Base-by-base conservation (phyloP, 2,329 filamentous ascomycete species). In the Blastomyces percursus region DNA sequence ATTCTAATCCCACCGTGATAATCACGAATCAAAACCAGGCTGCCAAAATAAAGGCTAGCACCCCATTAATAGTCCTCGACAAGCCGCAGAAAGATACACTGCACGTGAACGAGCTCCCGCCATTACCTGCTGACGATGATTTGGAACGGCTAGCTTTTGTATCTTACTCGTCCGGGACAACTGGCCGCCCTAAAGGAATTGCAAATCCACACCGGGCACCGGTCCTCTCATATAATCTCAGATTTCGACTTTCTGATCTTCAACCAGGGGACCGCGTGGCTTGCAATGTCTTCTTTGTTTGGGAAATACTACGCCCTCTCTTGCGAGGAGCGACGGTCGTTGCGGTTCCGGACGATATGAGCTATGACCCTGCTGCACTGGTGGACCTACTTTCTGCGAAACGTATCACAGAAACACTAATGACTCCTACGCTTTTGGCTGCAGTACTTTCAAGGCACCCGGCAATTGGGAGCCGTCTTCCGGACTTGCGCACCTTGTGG, bases 271-370 rank as follows among this genome's bases (percentile, higher is more conserved):
- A 91, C 67, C 83, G 89, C 7, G 88, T 92, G 12, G 89, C 89
- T n/a, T 92, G 89, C 76, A 93, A 92, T 78, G 89, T 92, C 64
- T 93, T 92, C 74, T 93, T 93, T 71, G 81, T 92, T 56, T 93
- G 89, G 89, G 89, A 93, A 72, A 91, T 92, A 62, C 74, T 93
- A 61, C 86, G 89, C 5, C 89, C 89, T 9, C 78, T 93, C 54
- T 72, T 93, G 61, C 83, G 89, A 61, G 89, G 89, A 67, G 89
- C 88, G 2, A 90, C 89, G 0, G 87, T 90, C 4, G 82, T 91
- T 27, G 83, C 86, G 3, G 84, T 92, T 19, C 87, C 89, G 1
- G 89, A 93, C 68, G 84, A 89, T 67, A 82, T 81, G 44, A 91
- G 88, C 75, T 92, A 91, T 69, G 89, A 93, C 66, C 89, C 89